phyloP scores from a whole-genome alignment of 306 rosid genomes.

The Rubus idaeus region DNA sequence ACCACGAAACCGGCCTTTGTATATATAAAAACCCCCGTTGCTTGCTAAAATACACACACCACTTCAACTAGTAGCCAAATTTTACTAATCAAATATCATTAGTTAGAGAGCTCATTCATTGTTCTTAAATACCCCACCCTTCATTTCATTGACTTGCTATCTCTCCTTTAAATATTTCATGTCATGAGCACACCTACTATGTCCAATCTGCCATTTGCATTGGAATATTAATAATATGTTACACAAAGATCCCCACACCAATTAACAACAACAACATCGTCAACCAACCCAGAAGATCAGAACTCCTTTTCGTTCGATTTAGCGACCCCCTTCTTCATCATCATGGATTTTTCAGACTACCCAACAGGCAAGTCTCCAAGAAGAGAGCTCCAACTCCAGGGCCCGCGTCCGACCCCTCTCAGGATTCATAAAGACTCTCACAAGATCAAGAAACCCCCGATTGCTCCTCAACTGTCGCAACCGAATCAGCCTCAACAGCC shows the following conservation, averaged over 20 bases:
- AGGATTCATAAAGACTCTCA: constrained; percentile 67
- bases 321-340: not conserved
- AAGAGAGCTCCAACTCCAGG: constrained; percentile 75
- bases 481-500: constrained; percentile 8
- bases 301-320: not conserved
- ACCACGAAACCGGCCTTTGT: constrained; percentile 26
- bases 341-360: constrained; percentile 27
- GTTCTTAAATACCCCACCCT: not conserved
- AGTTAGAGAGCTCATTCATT: not conserved
- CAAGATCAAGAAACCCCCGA: constrained; percentile 70
- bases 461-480: constrained; percentile 41
- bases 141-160: constrained; percentile 26
- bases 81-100: constrained; percentile 2
- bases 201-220: not conserved
- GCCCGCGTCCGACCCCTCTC: constrained; percentile 76
- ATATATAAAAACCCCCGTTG: not conserved
- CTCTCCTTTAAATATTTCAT: constrained; percentile 22
- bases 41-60: constrained; percentile 6
- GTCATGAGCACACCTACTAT: constrained; percentile 1
- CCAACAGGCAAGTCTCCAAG: constrained; percentile 50
- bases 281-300: constrained; percentile 1
- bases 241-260: not conserved
- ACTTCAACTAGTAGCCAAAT: constrained; percentile 21
- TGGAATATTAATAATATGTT: constrained; percentile 15
- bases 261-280: not conserved